Evolutionary conservation across 768 basidiomycete species (phyloP).

Genomic region (Pleurotus tuoliensis): DNA sequence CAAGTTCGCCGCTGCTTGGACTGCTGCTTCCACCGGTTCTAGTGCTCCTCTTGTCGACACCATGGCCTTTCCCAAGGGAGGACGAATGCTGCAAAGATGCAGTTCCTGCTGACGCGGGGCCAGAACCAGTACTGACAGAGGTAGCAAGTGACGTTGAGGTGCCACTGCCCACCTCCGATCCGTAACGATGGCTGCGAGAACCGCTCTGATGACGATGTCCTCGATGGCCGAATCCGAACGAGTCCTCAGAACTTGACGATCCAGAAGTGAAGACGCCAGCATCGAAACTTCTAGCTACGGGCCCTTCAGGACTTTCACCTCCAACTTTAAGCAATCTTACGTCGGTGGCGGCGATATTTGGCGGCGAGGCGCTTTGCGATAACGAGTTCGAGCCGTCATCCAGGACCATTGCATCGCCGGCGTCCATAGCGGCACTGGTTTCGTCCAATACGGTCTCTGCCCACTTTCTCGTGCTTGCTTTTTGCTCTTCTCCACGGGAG

Average conservation of each 20-base stretch:
- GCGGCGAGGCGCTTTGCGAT: not conserved
- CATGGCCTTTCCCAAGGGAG: constrained; percentile 13
- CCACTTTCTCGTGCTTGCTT: constrained; percentile 38
- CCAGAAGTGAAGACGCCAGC: not conserved
- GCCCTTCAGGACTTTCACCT: not conserved
- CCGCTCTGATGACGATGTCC: not conserved
- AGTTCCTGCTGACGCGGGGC: constrained; percentile 12
- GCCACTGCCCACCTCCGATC: constrained; percentile 1
- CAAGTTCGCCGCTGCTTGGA: constrained; percentile 10
- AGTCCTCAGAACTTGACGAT: constrained; percentile 8
- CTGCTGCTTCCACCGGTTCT: not conserved
- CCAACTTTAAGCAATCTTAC: too few species aligned
- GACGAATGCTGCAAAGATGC: constrained; percentile 11
- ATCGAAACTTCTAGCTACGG: not conserved
- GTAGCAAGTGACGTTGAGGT: constrained; percentile 5
- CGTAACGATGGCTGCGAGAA: constrained; percentile 1
- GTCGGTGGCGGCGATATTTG: not conserved
- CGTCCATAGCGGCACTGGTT: constrained; percentile 12
- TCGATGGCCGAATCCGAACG: constrained; percentile 3
- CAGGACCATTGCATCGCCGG: not conserved
- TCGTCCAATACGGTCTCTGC: constrained; percentile 37
- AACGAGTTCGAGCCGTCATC: not conserved
- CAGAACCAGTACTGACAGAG: constrained; percentile 11
- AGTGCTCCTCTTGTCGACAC: too few species aligned
- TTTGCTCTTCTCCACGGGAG: constrained; percentile 11